Evolutionary conservation across 805 yeast species (phyloP), one percentile per base, ranked within the genome.

Genomic region (Pichia kluyveri): DNA sequence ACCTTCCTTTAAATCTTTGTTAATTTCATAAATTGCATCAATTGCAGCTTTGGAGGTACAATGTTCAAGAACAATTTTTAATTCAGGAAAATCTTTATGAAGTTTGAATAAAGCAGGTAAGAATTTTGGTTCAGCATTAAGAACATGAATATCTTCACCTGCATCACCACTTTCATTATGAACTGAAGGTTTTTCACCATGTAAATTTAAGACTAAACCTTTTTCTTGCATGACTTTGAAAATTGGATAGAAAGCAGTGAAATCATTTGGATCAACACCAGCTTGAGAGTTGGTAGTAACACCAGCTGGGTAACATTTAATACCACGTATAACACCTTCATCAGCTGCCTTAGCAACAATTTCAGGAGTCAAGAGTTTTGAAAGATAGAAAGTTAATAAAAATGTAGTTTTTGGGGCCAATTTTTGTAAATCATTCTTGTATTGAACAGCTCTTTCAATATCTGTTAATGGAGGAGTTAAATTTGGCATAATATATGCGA

Each of bases 301-400:
- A 41, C 99, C 99, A 2, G 98, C 97, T 40, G 99, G 99, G 65
- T 93, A 93, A 63, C 96, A 89, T 66, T 93, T 93, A 56, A 93
- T 87, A 48, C 99, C 99, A 31, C 80, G 73, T 47, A 91, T 80
- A 38, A 79, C 80, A 1, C 82, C 82, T 17, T 67, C 59, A 47
- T 71, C 61, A 8, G 90, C 95, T 36, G 97, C 98, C 53, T 79
- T 76, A 47, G 77, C 80, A 48, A 93, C 82, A 39, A 88, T 70
- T 54, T 86, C 95, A 0, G 98, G 97, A 1, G 96, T 87, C 54
- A 93, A 70, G 0, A 80, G 85, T 47, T 76, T 79, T 45, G 84
- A 77, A 39, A 93, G 73, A 58, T 93, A 93, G 54, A 91, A 80
- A 14, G 96, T 82, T 97, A 93, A 91, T 56, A 90, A 71, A 60